A percentile compares a stretch with the other conserved stretches of the same genome.
Evolutionary conservation across 2,329 filamentous ascomycete species (phyloP).

Genomic region (Aureobasidium sp.): DNA sequence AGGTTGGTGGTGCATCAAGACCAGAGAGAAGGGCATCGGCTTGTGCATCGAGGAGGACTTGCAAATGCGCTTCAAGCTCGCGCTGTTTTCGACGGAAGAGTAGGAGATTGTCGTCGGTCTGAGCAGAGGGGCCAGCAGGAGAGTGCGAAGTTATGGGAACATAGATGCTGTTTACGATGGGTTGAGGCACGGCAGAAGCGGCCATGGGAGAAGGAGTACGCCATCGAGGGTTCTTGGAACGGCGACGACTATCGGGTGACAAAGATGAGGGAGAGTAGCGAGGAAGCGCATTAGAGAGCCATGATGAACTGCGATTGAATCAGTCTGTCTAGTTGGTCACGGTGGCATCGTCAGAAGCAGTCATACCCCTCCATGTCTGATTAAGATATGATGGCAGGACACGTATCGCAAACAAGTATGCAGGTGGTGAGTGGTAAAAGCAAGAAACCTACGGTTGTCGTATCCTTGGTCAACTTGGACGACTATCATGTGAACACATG

Average conservation of each 20-base stretch:
- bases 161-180: constrained; percentile 26
- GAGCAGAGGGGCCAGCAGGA: background rate
- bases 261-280: constrained; percentile 4
- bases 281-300: constrained; percentile 8
- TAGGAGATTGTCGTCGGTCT: constrained; percentile 10
- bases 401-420: background rate
- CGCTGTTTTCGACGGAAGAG: constrained; percentile 27
- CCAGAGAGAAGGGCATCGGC: constrained; percentile 48
- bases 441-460: background rate
- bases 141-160: constrained; percentile 7
- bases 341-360: background rate
- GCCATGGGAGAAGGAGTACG: constrained; percentile 24
- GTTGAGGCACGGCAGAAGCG: constrained; percentile 27
- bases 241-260: constrained; percentile 1
- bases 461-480: background rate
- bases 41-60: constrained; percentile 53
- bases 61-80: constrained; percentile 49
- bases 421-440: background rate
- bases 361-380: constrained; percentile 6
- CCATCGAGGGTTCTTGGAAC: constrained; percentile 23
- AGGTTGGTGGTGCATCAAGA: constrained; percentile 26
- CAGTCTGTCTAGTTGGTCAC: background rate
- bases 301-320: constrained; percentile 10
- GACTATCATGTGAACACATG: constrained; percentile 10
- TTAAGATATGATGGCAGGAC: background rate